Conservation (phyloP, 225 moss, liverwort and hornwort species). For the Bryum argenteum region DNA sequence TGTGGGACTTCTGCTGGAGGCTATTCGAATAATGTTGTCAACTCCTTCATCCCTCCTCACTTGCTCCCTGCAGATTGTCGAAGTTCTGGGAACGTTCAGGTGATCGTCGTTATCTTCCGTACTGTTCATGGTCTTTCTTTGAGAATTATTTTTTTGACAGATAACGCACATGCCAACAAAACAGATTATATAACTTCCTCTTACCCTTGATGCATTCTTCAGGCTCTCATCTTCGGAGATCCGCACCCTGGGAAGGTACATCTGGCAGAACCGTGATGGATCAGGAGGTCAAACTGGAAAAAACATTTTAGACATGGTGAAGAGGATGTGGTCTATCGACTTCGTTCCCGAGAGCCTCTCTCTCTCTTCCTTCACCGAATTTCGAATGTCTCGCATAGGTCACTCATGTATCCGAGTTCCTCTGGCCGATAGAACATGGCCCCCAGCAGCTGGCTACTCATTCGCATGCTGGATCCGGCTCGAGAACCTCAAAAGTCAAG, state of each 20-base stretch:
- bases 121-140: slow-evolving; percentile 5
- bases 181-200: slow-evolving; percentile 12
- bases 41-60: slow-evolving; percentile 67
- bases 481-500: slow-evolving; percentile 54
- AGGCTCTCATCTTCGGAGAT: slow-evolving; percentile 87
- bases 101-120: slow-evolving; percentile 29
- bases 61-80: slow-evolving; percentile 73
- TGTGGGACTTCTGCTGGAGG: slow-evolving; percentile 86
- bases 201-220: slow-evolving; percentile 39
- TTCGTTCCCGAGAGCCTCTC: slow-evolving; percentile 75
- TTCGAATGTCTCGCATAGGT: slow-evolving; percentile 74
- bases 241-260: slow-evolving; percentile 77
- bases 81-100: slow-evolving; percentile 95
- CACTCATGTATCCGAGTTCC: slow-evolving; percentile 85
- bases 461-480: slow-evolving; percentile 95
- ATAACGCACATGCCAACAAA: not conserved
- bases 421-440: slow-evolving; percentile 89
- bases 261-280: slow-evolving; percentile 88
- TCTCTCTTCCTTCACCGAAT: slow-evolving; percentile 81
- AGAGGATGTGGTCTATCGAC: slow-evolving; percentile 77
- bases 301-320: slow-evolving; percentile 71
- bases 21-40: slow-evolving; percentile 65
- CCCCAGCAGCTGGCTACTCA: slow-evolving; percentile 95
- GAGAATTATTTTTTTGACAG: slow-evolving; percentile 8
- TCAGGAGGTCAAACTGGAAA: slow-evolving; percentile 61